Evolutionary conservation across 805 yeast genomes (phyloP).

Genomic region (Schizosaccharomyces japonicus): DNA sequence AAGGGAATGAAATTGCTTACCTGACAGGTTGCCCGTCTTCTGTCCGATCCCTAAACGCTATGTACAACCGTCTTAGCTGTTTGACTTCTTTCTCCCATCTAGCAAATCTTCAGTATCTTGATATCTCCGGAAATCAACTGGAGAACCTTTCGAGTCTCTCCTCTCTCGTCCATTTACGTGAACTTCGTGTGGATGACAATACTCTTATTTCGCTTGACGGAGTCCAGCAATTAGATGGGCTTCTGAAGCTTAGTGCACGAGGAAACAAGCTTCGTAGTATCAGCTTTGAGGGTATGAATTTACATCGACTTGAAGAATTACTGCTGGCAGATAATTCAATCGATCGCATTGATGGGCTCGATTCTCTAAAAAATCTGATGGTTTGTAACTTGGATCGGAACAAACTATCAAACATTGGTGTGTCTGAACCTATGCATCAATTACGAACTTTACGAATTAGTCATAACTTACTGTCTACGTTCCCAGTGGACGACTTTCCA

Average conservation of each 20-base stretch:
- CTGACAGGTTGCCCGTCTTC: slow-evolving; percentile 25
- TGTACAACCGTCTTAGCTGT: slow-evolving; percentile 20
- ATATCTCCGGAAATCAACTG: slow-evolving; percentile 20
- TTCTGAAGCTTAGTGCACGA: slow-evolving; percentile 12
- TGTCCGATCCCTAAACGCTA: slow-evolving; percentile 18
- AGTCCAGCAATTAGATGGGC: slow-evolving; percentile 19
- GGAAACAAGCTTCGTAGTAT: slow-evolving; percentile 12
- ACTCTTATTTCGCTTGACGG: slow-evolving; percentile 18
- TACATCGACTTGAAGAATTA: slow-evolving; percentile 13
- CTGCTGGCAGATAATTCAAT: slow-evolving; percentile 12
- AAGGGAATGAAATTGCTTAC: slow-evolving; percentile 20
- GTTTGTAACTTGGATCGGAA: slow-evolving; percentile 18
- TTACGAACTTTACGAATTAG: slow-evolving; percentile 22
- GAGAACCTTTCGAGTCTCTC: slow-evolving; percentile 18
- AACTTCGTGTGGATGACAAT: slow-evolving; percentile 22
- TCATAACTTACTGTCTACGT: slow-evolving; percentile 16
- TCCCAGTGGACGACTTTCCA: slow-evolving; percentile 10
- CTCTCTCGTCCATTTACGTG: slow-evolving; percentile 21
- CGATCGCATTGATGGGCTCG: slow-evolving; percentile 12
- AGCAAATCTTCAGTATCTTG: slow-evolving; percentile 22
- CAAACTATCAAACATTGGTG: slow-evolving; percentile 6
- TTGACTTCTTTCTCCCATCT: slow-evolving; percentile 22
- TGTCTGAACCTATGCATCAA: slow-evolving; percentile 14
- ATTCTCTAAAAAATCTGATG: slow-evolving; percentile 15
- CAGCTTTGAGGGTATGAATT: slow-evolving; percentile 9